Evolutionary conservation across 129 eudicot genomes (phyloP).

Genomic region (Flaveria trinervia): DNA sequence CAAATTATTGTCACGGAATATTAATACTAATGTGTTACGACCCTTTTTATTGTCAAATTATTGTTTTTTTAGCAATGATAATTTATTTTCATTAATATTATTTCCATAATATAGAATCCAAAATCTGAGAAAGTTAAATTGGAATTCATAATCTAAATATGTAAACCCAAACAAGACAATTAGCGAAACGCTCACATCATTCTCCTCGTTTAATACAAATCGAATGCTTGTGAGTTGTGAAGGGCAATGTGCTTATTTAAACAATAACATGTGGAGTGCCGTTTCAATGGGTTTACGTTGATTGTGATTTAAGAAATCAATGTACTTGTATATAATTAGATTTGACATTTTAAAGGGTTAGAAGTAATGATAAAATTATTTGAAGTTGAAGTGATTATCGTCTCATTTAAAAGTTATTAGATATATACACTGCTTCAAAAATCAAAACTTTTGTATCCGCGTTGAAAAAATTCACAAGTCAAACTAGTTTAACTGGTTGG

Average conservation of each 20-base stretch:
- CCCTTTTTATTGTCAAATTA: neutral
- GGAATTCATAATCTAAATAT: neutral
- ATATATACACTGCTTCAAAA: too few relatives aligned
- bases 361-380: neutral
- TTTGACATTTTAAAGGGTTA: too few relatives aligned
- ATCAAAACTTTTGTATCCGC: too few relatives aligned
- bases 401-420: too few relatives aligned
- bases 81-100: neutral
- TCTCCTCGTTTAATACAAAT: neutral
- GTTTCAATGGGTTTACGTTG: slow-evolving; percentile 6
- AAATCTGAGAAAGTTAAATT: neutral
- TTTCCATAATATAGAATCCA: neutral
- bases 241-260: neutral
- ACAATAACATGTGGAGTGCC: slow-evolving; percentile 11
- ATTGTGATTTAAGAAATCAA: neutral
- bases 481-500: too few relatives aligned
- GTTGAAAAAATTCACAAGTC: too few relatives aligned
- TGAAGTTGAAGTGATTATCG: too few relatives aligned
- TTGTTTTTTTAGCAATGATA: neutral
- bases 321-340: neutral
- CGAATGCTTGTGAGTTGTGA: neutral
- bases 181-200: neutral
- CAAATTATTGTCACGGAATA: neutral
- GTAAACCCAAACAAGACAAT: neutral
- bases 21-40: neutral